Conservation (phyloP, 805 yeast species). For the Komagataella populi region DNA sequence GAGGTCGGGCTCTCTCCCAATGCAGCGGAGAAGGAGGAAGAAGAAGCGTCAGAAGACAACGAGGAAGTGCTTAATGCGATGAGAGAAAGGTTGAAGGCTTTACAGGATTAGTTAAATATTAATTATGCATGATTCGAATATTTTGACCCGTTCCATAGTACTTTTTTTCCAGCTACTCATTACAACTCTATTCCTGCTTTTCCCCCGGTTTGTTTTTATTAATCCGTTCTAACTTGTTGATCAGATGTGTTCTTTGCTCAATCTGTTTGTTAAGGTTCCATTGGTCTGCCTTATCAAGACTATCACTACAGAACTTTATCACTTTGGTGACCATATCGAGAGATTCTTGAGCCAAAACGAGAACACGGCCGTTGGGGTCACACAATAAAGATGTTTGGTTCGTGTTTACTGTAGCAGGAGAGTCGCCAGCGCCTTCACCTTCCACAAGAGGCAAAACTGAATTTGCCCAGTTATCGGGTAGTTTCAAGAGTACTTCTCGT, state of each 20-base stretch:
- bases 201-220: conserved; percentile 7
- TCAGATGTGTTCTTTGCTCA: conserved; percentile 13
- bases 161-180: neutral
- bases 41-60: conserved; percentile 46
- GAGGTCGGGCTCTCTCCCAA: conserved; percentile 18
- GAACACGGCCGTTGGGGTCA: conserved; percentile 53
- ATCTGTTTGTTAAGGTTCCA: conserved; percentile 36
- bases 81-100: conserved; percentile 79
- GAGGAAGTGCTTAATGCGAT: conserved; percentile 67
- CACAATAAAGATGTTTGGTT: conserved; percentile 15
- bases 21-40: conserved; percentile 15
- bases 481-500: conserved; percentile 57
- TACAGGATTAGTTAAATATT: conserved; percentile 36
- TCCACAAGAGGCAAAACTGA: conserved; percentile 10
- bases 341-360: conserved; percentile 80
- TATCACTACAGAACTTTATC: conserved; percentile 74
- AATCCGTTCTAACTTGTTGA: conserved; percentile 11
- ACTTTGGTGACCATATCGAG: conserved; percentile 76
- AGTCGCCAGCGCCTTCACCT: conserved; percentile 5
- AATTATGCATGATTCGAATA: neutral
- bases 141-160: neutral
- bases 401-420: conserved; percentile 7
- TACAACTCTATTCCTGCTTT: neutral
- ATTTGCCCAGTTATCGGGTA: conserved; percentile 64
- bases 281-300: conserved; percentile 69